These are phyloP conservation scores for Podospora appendiculata DNA, from an alignment of 495 filamentous ascomycete genomes.

Conservation along the genomic window DNA sequence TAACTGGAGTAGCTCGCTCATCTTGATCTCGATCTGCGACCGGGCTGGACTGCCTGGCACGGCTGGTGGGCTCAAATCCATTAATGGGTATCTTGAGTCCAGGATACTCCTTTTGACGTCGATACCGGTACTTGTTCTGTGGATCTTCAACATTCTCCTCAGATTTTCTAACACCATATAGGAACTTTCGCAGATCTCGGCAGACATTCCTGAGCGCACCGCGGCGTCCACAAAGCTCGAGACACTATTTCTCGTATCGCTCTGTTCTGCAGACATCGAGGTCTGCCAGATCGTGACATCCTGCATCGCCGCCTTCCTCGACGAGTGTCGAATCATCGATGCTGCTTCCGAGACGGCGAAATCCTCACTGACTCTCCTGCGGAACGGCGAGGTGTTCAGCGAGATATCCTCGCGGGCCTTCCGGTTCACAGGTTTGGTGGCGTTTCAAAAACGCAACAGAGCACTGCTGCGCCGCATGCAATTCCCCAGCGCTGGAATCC, in stretches of 20 bases:
- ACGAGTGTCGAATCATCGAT: slow-evolving; percentile 51
- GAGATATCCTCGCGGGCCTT: slow-evolving; percentile 56
- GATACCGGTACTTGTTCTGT: slow-evolving; percentile 32
- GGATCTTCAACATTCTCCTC: neutral
- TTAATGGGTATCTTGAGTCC: slow-evolving; percentile 45
- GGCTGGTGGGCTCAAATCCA: slow-evolving; percentile 34
- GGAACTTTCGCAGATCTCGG: slow-evolving; percentile 39
- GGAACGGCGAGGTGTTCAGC: slow-evolving; percentile 51
- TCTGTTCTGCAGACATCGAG: slow-evolving; percentile 56
- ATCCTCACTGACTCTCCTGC: slow-evolving; percentile 43
- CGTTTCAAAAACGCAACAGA: slow-evolving; percentile 56
- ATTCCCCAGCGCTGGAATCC: slow-evolving; percentile 50
- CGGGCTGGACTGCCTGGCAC: slow-evolving; percentile 32
- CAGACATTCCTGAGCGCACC: slow-evolving; percentile 43
- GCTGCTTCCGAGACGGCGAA: slow-evolving; percentile 36
- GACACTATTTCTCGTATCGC: slow-evolving; percentile 50
- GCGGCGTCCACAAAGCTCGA: slow-evolving; percentile 45
- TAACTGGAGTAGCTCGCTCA: slow-evolving; percentile 33
- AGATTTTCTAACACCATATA: slow-evolving; percentile 6
- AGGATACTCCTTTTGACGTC: slow-evolving; percentile 37
- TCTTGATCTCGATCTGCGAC: slow-evolving; percentile 43
- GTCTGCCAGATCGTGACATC: slow-evolving; percentile 54
- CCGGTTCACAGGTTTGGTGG: slow-evolving; percentile 56
- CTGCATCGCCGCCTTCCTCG: slow-evolving; percentile 53
- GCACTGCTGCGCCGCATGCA: slow-evolving; percentile 50